Conservation (phyloP, 192 early-diverging fungal genomes). For the Thoreauomyces humboldtii region DNA sequence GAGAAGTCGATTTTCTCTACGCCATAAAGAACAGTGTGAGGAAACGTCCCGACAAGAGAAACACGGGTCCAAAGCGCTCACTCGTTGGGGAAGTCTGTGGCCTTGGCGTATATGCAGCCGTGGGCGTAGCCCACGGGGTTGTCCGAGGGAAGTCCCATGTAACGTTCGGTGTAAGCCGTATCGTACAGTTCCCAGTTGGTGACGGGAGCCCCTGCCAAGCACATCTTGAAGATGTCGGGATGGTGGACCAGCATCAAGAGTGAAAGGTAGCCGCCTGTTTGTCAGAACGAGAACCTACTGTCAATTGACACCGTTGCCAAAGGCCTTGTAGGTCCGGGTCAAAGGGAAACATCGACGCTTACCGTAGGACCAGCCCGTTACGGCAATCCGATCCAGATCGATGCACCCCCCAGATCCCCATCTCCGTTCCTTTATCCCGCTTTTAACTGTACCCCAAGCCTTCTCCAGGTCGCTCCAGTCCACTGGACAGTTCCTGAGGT, state of each 20-base stretch:
- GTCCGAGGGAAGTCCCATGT: constrained; percentile 55
- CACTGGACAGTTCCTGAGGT: constrained; percentile 7
- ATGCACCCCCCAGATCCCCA: constrained; percentile 19
- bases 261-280: constrained; percentile 65
- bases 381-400: constrained; percentile 59
- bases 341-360: no score
- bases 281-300: no score
- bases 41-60: not conserved
- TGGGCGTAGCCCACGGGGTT: constrained; percentile 47
- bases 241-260: constrained; percentile 61
- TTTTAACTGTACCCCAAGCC: constrained; percentile 28
- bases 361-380: constrained; percentile 74
- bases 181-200: constrained; percentile 74
- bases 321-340: no score
- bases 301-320: no score
- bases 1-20: constrained; percentile 57
- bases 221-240: constrained; percentile 59
- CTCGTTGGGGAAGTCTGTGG: constrained; percentile 56
- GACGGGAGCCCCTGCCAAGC: constrained; percentile 63
- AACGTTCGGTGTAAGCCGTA: constrained; percentile 72
- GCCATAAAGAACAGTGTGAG: not conserved
- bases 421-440: not conserved
- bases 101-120: constrained; percentile 53
- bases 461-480: constrained; percentile 63
- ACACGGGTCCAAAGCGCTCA: constrained; percentile 29